Evolutionary conservation across 768 basidiomycete genomes (phyloP).

Genomic region (Xerocomellus amylosporus): DNA sequence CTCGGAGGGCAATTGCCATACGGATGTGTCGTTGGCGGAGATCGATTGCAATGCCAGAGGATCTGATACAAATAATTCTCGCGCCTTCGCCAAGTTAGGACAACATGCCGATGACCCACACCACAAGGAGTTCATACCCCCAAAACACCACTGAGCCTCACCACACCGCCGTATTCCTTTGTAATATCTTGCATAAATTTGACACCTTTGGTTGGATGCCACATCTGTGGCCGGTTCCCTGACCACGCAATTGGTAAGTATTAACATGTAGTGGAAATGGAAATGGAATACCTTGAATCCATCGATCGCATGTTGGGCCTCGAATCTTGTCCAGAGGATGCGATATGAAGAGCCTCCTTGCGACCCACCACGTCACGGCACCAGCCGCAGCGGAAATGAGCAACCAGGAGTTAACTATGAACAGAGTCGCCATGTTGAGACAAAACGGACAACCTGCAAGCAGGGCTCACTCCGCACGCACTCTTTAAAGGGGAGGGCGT

Average conservation of each 20-base stretch:
- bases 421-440: background rate
- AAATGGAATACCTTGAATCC: background rate
- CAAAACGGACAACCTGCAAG: background rate
- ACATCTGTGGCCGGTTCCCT: background rate
- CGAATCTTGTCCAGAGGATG: slow-evolving; percentile 1
- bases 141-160: background rate
- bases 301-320: background rate
- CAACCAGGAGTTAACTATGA: background rate
- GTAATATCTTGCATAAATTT: slow-evolving; percentile 1
- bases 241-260: background rate
- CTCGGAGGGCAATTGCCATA: slow-evolving; percentile 2
- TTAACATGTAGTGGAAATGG: background rate
- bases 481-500: too few relatives aligned
- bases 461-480: too few relatives aligned
- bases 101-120: background rate
- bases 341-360: background rate
- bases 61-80: slow-evolving; percentile 2
- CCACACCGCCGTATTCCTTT: background rate
- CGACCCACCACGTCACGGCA: background rate
- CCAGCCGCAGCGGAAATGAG: background rate
- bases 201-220: background rate
- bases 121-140: background rate
- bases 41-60: slow-evolving; percentile 2
- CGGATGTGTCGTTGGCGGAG: background rate
- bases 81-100: background rate